A percentile compares a stretch with the other conserved stretches of the same genome.
Evolutionary conservation across 306 rosid genomes (phyloP).

Genomic region (Oxytropis ochrocephala): DNA sequence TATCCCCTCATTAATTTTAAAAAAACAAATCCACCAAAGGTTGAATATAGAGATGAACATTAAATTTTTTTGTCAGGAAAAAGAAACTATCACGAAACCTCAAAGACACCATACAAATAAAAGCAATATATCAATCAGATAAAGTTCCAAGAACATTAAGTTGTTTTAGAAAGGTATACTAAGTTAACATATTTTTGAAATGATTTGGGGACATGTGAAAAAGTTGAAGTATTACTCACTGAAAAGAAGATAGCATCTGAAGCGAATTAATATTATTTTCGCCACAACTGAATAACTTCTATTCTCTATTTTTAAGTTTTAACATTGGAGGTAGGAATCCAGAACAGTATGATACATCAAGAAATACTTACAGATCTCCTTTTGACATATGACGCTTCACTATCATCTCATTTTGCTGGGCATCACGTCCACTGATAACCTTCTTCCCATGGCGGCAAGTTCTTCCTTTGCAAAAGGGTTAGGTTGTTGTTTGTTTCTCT

Average conservation of each 20-base stretch:
- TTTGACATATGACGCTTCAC: slow-evolving; percentile 97
- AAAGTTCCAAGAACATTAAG: neutral
- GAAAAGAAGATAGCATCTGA: neutral
- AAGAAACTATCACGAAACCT: neutral
- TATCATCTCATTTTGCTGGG: slow-evolving; percentile 99
- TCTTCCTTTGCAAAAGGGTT: no score
- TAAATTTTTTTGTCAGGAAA: no score
- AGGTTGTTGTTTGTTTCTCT: no score
- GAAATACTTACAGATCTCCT: slow-evolving; percentile 89
- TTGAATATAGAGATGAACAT: neutral
- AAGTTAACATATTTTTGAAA: neutral
- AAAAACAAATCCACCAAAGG: neutral
- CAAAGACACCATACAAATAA: neutral
- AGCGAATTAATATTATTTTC: slow-evolving; percentile 7
- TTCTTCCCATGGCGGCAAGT: no score
- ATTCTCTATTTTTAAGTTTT: neutral
- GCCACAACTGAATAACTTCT: slow-evolving; percentile 1
- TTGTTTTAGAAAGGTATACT: neutral
- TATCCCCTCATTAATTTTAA: neutral
- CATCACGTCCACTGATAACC: slow-evolving; percentile 97
- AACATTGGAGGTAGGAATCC: neutral
- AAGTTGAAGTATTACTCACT: neutral
- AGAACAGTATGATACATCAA: slow-evolving; percentile 3
- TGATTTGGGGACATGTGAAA: neutral
- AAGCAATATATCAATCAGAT: neutral